Conservation (phyloP, 2,329 filamentous ascomycete species). For the Cladosporium oxysporum region DNA sequence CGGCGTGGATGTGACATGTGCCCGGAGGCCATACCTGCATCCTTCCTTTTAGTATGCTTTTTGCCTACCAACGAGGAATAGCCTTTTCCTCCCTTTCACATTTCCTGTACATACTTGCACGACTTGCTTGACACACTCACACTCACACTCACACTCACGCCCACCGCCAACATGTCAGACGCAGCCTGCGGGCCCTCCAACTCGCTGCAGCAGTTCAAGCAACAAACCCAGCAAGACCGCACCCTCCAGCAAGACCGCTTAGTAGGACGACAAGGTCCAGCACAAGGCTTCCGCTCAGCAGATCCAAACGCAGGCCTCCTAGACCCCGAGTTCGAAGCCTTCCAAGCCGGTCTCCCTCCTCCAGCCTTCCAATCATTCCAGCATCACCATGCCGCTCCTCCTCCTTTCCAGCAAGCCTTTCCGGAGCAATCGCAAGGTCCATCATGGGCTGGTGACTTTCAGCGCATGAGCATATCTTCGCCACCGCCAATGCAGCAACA, state of each 20-base stretch:
- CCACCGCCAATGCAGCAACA: constrained; percentile 48
- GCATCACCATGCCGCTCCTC: constrained; percentile 30
- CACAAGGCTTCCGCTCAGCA: constrained; percentile 63
- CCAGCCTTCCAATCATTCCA: constrained; percentile 42
- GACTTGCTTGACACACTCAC: background rate
- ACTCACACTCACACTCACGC: background rate
- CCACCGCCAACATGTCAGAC: constrained; percentile 59
- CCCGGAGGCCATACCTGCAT: constrained; percentile 4
- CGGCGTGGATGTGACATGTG: constrained; percentile 19
- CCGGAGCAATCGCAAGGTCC: constrained; percentile 29
- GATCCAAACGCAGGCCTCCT: constrained; percentile 56
- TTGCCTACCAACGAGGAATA: background rate
- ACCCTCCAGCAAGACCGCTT: constrained; percentile 73
- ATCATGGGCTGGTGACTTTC: constrained; percentile 54
- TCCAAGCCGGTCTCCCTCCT: constrained; percentile 56
- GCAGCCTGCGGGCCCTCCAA: constrained; percentile 74
- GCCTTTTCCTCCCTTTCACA: background rate
- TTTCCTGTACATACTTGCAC: background rate
- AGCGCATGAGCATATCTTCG: constrained; percentile 47
- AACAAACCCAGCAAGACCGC: constrained; percentile 68
- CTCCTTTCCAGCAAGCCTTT: constrained; percentile 19
- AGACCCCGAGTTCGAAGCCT: constrained; percentile 70
- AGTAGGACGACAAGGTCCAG: constrained; percentile 47
- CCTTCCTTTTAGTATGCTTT: background rate
- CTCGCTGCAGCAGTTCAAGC: constrained; percentile 71